Evolutionary conservation across 306 rosid genomes (phyloP), one percentile per base, ranked within the genome.

Genomic region (Potentilla sterilis): DNA sequence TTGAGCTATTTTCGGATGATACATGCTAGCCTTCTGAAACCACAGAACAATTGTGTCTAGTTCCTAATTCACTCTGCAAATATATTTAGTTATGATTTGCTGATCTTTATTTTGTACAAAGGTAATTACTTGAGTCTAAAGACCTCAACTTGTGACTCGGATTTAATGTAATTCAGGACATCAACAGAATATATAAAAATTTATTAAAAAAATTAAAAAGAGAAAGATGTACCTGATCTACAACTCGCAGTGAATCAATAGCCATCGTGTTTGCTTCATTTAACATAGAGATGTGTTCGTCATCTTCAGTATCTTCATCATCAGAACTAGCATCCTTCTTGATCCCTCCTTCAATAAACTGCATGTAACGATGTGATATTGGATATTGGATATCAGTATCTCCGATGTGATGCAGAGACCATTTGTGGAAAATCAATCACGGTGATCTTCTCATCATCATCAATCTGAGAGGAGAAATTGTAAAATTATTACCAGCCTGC

Each of bases 401-500:
- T 28, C 28, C 28, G 95, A 82, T 92, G 96, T 9, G 92, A 90
- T 72, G 90, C 89, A 75, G 96, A 92, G 58, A 94, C 97, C 97
- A 88, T 94, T 80, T 94, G 97, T 6, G 97, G 98, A 87, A 94
- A 94, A 85, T 90, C 97, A 69, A 94, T 94, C 95, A 94, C 75
- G 34, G 97, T 92, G 76, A 94, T 57, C 67, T 90, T 88, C 86
- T 88, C 97, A 19, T 92, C 97, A 63, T 94, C 92, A 61, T 84
- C 88, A 74, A 94, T 94, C 98, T 94, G 79, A 78, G 81, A 62
- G 67, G 5, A 8, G 64, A 72, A 59, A 67, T 5, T 61, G 58
- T 37, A 59, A 43, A 49, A 34, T 52, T 12, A 14, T 46, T 37
- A 28, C 28, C 28, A 28, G 28, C 28, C 1, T 28, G 28, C 69